Conservation (phyloP, 2,329 filamentous ascomycete species). For the Dothistroma pini region DNA sequence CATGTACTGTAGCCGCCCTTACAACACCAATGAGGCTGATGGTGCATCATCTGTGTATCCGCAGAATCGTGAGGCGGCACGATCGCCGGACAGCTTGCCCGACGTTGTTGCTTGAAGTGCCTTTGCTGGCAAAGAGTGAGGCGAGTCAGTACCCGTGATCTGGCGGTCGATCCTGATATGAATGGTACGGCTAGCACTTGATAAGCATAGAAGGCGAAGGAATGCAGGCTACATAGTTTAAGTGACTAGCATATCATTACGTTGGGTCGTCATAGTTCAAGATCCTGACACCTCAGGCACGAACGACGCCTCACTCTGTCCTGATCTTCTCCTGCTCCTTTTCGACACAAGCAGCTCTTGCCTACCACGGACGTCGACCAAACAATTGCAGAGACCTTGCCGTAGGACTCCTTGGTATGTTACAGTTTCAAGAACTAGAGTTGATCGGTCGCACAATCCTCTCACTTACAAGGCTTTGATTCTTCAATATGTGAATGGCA, state of each 20-base stretch:
- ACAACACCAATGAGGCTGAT: background rate
- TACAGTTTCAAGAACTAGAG: background rate
- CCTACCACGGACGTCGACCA: background rate
- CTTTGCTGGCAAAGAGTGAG: background rate
- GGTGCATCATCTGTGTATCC: constrained; percentile 1
- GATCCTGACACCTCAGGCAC: background rate
- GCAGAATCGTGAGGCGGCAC: constrained; percentile 6
- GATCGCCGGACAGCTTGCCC: background rate
- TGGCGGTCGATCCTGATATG: background rate
- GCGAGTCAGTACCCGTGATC: too few species aligned
- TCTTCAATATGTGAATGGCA: too few species aligned
- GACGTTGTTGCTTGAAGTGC: background rate
- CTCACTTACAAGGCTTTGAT: too few species aligned
- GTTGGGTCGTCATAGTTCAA: background rate
- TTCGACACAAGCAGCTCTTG: background rate
- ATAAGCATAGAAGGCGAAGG: background rate
- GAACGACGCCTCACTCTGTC: background rate
- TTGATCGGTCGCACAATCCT: too few species aligned
- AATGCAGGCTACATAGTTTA: background rate
- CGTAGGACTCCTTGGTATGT: background rate
- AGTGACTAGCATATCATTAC: background rate
- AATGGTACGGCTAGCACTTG: background rate
- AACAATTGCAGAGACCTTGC: too few species aligned
- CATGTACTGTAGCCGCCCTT: too few species aligned
- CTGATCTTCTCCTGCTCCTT: background rate